Evolutionary conservation across 352 stramenopile species (phyloP).

Genomic region (Phytopythium ostracodes): DNA sequence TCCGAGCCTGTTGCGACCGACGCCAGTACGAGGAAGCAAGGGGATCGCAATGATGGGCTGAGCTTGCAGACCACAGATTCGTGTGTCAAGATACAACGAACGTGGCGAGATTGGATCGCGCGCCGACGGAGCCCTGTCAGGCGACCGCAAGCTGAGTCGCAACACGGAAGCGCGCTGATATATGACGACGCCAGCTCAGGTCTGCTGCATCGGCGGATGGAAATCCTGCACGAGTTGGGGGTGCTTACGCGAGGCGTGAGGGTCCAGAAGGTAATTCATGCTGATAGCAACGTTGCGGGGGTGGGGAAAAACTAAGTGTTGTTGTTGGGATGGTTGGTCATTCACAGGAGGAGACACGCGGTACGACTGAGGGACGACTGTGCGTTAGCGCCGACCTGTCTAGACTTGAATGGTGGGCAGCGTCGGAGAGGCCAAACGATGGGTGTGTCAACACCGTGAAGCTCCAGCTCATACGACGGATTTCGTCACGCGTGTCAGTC

Average conservation of each 20-base stretch:
- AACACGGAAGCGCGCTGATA: not conserved
- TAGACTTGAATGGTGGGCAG: not conserved
- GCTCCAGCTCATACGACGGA: slow-evolving; percentile 1
- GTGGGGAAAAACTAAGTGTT: not conserved
- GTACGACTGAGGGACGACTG: not conserved
- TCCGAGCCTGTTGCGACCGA: too few species aligned
- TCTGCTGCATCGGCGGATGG: not conserved
- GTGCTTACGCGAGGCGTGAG: not conserved
- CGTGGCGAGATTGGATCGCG: slow-evolving; percentile 12
- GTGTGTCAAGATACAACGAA: slow-evolving; percentile 14
- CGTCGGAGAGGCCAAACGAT: not conserved
- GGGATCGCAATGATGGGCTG: not conserved
- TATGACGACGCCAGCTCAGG: not conserved
- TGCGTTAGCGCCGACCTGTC: not conserved
- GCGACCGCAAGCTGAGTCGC: not conserved
- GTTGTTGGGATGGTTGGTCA: not conserved
- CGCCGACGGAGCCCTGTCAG: not conserved
- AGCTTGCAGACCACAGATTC: not conserved
- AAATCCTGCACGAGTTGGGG: not conserved
- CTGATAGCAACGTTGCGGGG: too few species aligned
- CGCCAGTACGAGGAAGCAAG: not conserved
- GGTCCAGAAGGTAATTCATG: not conserved
- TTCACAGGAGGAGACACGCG: not conserved
- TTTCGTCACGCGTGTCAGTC: slow-evolving; percentile 2
- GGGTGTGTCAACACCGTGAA: not conserved